phyloP scores from a whole-genome alignment of 129 eudicot species.

The Saussurea involucrata region DNA sequence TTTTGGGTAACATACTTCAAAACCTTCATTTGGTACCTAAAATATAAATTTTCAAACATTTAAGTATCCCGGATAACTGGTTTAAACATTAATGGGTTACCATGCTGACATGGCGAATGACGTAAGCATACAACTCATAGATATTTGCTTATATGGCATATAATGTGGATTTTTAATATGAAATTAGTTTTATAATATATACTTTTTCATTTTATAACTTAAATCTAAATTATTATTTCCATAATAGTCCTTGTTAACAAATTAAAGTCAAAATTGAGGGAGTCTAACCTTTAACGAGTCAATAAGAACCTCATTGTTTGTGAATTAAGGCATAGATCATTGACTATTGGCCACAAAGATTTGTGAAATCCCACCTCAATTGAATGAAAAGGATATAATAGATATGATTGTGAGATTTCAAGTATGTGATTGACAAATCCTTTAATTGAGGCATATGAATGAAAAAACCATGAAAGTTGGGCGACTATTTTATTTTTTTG shows the following conservation, averaged over 20 bases:
- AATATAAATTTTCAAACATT: no score
- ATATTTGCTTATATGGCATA: no score
- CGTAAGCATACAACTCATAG: no score
- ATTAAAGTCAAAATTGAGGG: background rate
- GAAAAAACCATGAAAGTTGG: background rate
- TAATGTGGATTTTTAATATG: no score
- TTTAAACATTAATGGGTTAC: no score
- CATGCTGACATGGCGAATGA: no score
- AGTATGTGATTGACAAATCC: background rate
- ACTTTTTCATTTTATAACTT: no score
- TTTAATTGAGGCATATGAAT: slow-evolving; percentile 1
- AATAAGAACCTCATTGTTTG: background rate
- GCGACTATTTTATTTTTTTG: background rate
- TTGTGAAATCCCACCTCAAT: slow-evolving; percentile 3
- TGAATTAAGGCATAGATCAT: background rate
- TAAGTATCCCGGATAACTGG: no score
- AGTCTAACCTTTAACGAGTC: background rate
- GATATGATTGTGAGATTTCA: background rate
- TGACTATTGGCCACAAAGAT: slow-evolving; percentile 3
- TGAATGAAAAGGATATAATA: background rate
- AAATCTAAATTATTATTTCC: slow-evolving; percentile 1
- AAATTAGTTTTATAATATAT: no score
- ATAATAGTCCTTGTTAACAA: background rate
- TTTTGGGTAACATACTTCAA: no score
- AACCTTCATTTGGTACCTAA: no score